phyloP scores from a whole-genome alignment of 768 basidiomycete species.

The Boletus pseudopeckii region DNA sequence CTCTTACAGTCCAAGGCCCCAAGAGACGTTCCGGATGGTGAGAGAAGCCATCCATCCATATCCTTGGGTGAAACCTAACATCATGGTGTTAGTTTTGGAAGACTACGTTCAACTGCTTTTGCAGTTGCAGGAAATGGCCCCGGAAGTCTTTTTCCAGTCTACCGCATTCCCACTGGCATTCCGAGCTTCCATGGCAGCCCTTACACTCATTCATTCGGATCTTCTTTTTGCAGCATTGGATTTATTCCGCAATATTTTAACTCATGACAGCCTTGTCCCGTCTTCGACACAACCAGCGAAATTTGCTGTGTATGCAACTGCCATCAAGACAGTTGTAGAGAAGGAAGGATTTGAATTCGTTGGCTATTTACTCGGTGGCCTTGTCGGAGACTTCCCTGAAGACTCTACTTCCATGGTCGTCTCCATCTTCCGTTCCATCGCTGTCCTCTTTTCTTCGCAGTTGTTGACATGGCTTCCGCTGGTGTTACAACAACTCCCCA shows the following conservation, averaged over 20 bases:
- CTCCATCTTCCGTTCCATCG: conserved; percentile 70
- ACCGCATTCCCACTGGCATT: conserved; percentile 76
- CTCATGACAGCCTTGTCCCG: conserved; percentile 65
- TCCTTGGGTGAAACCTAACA: conserved; percentile 1
- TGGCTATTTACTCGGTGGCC: conserved; percentile 66
- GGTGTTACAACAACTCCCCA: conserved; percentile 68
- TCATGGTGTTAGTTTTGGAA: conserved; percentile 69
- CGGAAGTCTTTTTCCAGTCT: conserved; percentile 78
- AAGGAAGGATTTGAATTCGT: conserved; percentile 74
- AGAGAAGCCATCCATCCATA: conserved; percentile 27
- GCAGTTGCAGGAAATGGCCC: conserved; percentile 61
- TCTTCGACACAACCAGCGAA: conserved; percentile 52
- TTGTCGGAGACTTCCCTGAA: conserved; percentile 86
- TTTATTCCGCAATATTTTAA: conserved; percentile 69
- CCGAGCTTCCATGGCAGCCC: conserved; percentile 68
- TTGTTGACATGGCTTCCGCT: conserved; percentile 70
- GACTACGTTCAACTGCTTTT: conserved; percentile 85
- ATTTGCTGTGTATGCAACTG: conserved; percentile 55
- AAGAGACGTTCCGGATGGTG: conserved; percentile 84
- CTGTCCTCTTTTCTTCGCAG: conserved; percentile 63
- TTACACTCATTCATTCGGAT: conserved; percentile 80
- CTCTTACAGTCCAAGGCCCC: conserved; percentile 68
- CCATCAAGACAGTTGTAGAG: conserved; percentile 59
- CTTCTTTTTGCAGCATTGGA: conserved; percentile 82
- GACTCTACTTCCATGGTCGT: conserved; percentile 73